A percentile compares a stretch with the other conserved stretches of the same genome.
Evolutionary conservation across 2,329 filamentous ascomycete genomes (phyloP).

Genomic region (Scedosporium dehoogii): DNA sequence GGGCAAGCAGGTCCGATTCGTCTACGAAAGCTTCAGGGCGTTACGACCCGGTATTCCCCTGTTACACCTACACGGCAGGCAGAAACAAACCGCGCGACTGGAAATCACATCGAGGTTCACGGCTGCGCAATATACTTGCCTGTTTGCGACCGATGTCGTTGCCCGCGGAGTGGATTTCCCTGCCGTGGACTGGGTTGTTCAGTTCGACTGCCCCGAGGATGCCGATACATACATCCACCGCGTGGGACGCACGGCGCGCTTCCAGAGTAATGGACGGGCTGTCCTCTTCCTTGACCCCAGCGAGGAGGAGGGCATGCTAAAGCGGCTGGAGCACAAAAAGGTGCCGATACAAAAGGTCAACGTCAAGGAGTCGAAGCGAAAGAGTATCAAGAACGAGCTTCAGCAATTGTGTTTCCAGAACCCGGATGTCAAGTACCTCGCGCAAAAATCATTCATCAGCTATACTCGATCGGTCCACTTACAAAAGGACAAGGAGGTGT

Average conservation of each 20-base stretch:
- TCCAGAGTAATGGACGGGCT: conserved; percentile 76
- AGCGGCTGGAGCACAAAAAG: conserved; percentile 76
- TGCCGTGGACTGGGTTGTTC: conserved; percentile 97
- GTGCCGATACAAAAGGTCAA: conserved; percentile 82
- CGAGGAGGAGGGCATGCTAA: conserved; percentile 87
- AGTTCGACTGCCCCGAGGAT: conserved; percentile 94
- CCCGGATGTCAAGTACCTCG: conserved; percentile 85
- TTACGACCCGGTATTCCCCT: conserved; percentile 90
- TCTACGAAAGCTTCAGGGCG: conserved; percentile 86
- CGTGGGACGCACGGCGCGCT: conserved; percentile 88
- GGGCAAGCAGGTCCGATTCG: conserved; percentile 92
- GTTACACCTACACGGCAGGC: conserved; percentile 84
- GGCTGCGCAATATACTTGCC: conserved; percentile 68
- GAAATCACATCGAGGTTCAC: conserved; percentile 83
- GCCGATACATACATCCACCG: conserved; percentile 96
- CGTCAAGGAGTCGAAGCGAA: conserved; percentile 80
- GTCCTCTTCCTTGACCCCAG: conserved; percentile 87
- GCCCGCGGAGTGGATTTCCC: conserved; percentile 93
- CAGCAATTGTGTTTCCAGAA: conserved; percentile 97
- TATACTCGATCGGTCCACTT: conserved; percentile 79
- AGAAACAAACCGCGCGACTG: conserved; percentile 81
- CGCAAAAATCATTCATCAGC: conserved; percentile 89
- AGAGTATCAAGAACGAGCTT: conserved; percentile 71
- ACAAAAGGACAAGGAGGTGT: conserved; percentile 86
- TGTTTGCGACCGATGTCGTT: conserved; percentile 93